Conservation (phyloP, 176 grass and related monocot species). For the Hordeum marinum region DNA sequence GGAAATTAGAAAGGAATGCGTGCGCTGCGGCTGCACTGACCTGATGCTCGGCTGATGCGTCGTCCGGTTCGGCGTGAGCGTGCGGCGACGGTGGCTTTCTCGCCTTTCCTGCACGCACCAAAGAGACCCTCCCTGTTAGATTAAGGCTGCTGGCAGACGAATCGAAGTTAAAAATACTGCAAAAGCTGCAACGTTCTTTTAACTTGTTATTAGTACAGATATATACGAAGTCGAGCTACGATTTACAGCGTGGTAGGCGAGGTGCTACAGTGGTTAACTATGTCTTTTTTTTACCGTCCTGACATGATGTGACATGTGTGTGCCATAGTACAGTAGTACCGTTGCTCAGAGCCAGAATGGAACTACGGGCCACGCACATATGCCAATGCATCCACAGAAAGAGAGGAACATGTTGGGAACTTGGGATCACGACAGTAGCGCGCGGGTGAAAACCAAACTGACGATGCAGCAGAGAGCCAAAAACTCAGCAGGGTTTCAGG, state of each 20-base stretch:
- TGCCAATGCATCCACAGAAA: constrained; percentile 1
- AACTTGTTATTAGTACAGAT: no score
- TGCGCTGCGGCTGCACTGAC: constrained; percentile 14
- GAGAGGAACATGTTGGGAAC: neutral
- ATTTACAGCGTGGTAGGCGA: no score
- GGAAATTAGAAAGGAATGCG: neutral
- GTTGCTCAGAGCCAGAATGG: neutral
- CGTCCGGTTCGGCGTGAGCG: no score
- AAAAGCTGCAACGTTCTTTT: constrained; percentile 5
- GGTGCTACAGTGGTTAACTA: no score
- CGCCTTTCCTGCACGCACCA: constrained; percentile 42
- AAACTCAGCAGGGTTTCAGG: constrained; percentile 19
- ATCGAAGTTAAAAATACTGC: constrained; percentile 18
- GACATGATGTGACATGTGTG: neutral
- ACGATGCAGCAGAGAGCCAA: constrained; percentile 2
- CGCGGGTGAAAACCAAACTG: neutral
- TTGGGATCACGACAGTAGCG: neutral
- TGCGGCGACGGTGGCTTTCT: constrained; percentile 14
- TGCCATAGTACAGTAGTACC: neutral
- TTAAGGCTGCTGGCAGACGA: constrained; percentile 23
- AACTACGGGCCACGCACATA: constrained; percentile 11
- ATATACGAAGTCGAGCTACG: no score
- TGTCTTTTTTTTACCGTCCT: neutral
- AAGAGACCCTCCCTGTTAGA: neutral
- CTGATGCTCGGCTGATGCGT: constrained; percentile 1